Evolutionary conservation across 768 basidiomycete genomes (phyloP).

Genomic region (Paxillus rubicundulus): DNA sequence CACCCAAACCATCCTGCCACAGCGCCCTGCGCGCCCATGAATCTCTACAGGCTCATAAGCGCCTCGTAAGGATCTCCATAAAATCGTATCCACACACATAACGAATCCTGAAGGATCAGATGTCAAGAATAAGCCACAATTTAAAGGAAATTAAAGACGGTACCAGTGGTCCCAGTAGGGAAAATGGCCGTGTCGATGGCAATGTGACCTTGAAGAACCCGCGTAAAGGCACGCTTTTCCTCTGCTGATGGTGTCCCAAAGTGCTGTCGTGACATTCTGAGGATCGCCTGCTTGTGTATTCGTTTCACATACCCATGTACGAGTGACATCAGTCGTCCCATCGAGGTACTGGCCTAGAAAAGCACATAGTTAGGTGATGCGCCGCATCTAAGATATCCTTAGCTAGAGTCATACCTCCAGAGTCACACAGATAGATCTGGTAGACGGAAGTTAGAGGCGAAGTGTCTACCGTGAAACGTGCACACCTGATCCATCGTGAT

Average conservation of each 20-base stretch:
- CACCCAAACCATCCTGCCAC: constrained; percentile 88
- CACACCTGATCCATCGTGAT: constrained; percentile 73
- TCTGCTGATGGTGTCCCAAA: constrained; percentile 83
- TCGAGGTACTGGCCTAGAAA: constrained; percentile 75
- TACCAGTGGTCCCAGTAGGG: constrained; percentile 76
- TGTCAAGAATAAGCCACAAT: background rate
- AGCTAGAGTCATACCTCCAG: constrained; percentile 56
- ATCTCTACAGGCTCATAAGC: constrained; percentile 49
- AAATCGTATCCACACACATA: constrained; percentile 39
- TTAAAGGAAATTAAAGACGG: background rate
- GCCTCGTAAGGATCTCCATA: background rate
- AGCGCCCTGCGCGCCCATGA: constrained; percentile 73
- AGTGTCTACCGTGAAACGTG: background rate
- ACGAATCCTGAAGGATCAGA: constrained; percentile 42
- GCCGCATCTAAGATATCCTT: background rate
- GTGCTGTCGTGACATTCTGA: constrained; percentile 48
- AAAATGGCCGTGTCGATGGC: constrained; percentile 84
- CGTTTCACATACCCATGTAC: constrained; percentile 67
- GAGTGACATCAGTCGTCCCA: constrained; percentile 93
- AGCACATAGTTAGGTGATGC: background rate
- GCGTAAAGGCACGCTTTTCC: constrained; percentile 85
- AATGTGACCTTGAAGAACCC: constrained; percentile 90
- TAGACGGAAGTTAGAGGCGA: constrained; percentile 38
- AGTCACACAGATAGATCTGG: constrained; percentile 78
- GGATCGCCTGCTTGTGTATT: background rate